Conservation (phyloP, 768 basidiomycete species). For the Rhodotorula paludigena region DNA sequence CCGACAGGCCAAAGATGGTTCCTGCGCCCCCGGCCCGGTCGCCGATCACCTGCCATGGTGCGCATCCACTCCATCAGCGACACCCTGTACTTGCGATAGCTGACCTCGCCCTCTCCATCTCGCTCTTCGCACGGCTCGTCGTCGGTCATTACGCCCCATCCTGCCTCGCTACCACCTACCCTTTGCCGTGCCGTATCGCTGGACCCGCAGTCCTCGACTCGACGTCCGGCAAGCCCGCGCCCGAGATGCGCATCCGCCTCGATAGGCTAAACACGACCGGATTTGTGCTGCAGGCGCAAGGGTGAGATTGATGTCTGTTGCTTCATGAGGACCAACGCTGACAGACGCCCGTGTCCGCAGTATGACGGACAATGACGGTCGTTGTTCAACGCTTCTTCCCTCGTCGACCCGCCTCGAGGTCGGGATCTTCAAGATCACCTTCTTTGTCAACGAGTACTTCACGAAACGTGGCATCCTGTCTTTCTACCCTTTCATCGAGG, state of each 20-base stretch:
- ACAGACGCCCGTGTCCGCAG: too few species aligned
- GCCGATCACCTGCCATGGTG: conserved; percentile 46
- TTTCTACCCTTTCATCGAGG: conserved; percentile 46
- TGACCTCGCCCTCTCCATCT: background rate
- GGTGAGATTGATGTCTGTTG: conserved; percentile 24
- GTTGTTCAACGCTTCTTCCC: conserved; percentile 39
- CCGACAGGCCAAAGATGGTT: background rate
- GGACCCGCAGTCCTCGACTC: conserved; percentile 44
- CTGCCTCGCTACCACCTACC: background rate
- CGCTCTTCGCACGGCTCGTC: background rate
- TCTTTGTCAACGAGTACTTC: conserved; percentile 43
- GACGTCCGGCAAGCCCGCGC: conserved; percentile 43
- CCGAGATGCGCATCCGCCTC: conserved; percentile 41
- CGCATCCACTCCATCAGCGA: background rate
- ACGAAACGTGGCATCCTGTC: conserved; percentile 25
- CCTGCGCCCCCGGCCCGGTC: conserved; percentile 22
- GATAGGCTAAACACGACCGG: conserved; percentile 41
- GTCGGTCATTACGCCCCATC: background rate
- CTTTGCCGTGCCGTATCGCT: background rate
- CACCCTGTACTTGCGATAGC: too few species aligned
- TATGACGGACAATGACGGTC: conserved; percentile 43
- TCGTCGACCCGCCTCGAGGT: conserved; percentile 26
- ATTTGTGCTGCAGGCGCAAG: conserved; percentile 40
- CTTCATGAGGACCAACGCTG: background rate
- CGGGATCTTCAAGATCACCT: conserved; percentile 45